Evolutionary conservation across 2,329 filamentous ascomycete genomes (phyloP), one percentile per base, ranked within the genome.

Genomic region (Colletotrichum nymphaeae): DNA sequence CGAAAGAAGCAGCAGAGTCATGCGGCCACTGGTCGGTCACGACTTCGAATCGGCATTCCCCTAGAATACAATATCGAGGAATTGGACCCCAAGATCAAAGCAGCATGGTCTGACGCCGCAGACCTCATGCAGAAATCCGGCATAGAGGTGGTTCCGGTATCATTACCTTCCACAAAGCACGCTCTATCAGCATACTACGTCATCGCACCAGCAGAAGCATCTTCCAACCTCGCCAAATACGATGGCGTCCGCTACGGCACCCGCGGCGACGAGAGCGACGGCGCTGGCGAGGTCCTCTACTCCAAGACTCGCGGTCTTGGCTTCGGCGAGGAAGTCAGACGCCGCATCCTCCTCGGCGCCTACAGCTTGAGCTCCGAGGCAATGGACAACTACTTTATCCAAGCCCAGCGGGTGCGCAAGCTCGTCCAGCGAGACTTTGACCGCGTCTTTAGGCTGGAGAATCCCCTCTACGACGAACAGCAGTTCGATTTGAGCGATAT

Each of bases 301-400:
- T 91, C 95, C 0, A 86, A 88, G 53, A 95, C 94, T 0, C 90
- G 97, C 69, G 93, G 92, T 16, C 82, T 86, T 42, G 92, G 92
- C 0, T 95, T 99, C 76, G 97, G 97, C 7, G 86, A 89, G 7
- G 97, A 99, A 83, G 96, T 98, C 12, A 92, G 93, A 79, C 89
- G 95, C 66, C 91, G 97, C 52, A 97, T 99, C 72, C 84, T 99
- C 9, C 89, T 99, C 0, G 97, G 97, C 19, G 93, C 95, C 0
- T 98, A 98, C 80, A 95, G 93, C 53, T 88, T 99, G 65, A 97
- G 94, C 82, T 95, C 96, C 0, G 91, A 93, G 74, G 95, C 95
- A 11, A 97, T 97, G 79, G 93, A 98, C 81, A 99, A 98, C 81
- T 98, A 98, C 83, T 99, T 99, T 79, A 90, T 98, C 75, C 93